These are phyloP conservation scores for Ustilago crameri DNA, from an alignment of 1,284 basidiomycete genomes.

Conservation along the genomic window DNA sequence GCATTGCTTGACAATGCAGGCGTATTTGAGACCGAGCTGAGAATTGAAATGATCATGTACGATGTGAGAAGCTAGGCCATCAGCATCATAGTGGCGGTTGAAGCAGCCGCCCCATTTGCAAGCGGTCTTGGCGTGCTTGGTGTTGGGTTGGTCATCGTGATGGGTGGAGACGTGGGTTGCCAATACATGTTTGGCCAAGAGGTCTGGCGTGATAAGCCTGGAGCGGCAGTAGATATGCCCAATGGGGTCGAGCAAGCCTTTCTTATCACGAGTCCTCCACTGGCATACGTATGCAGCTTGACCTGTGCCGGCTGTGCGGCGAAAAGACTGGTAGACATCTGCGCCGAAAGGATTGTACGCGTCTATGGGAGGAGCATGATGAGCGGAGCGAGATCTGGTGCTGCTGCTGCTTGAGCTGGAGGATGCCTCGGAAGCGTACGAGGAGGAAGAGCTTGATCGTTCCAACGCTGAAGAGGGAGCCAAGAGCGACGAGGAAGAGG, in stretches of 20 bases:
- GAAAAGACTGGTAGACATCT: conserved; percentile 10
- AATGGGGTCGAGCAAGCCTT: conserved; percentile 13
- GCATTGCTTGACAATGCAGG: conserved; percentile 22
- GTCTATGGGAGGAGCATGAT: conserved; percentile 15
- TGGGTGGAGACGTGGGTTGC: conserved; percentile 4
- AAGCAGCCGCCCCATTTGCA: conserved; percentile 36
- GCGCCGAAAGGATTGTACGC: conserved; percentile 25
- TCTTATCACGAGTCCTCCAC: conserved; percentile 34
- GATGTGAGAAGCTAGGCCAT: conserved; percentile 23
- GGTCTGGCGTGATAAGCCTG: conserved; percentile 27
- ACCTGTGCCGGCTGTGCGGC: conserved; percentile 4
- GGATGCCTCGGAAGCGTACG: conserved; percentile 1
- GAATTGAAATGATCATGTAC: conserved; percentile 31
- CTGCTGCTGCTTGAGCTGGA: conserved; percentile 2
- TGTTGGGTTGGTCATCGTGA: not conserved
- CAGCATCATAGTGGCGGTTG: conserved; percentile 28
- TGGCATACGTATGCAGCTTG: conserved; percentile 15
- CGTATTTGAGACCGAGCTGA: conserved; percentile 31
- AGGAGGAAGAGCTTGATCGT: conserved; percentile 6
- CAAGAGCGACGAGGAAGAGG: conserved; percentile 5
- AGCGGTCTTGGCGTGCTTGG: conserved; percentile 6
- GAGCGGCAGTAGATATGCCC: conserved; percentile 19
- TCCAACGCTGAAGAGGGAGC: not conserved
- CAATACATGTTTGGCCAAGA: conserved; percentile 27
- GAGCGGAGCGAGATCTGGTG: conserved; percentile 3